Conservation (phyloP, 179 eudicot species). For the Amaranthus tricolor region DNA sequence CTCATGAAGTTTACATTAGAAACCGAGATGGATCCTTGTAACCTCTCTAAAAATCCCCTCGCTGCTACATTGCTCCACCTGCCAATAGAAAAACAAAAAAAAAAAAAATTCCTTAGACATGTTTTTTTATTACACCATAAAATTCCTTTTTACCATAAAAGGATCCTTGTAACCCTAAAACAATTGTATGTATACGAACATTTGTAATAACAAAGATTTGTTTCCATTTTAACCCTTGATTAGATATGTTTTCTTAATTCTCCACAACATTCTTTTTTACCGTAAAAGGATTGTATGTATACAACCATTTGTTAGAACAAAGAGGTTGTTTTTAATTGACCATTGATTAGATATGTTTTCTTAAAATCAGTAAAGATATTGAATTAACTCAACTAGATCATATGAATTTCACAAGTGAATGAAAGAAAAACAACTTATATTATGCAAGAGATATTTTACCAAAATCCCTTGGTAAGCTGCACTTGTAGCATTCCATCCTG, state of each 20-base stretch:
- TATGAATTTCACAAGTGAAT: no score
- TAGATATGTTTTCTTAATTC: no score
- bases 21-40: constrained; percentile 1
- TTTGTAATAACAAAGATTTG: no score
- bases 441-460: constrained; percentile 29
- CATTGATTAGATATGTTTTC: background rate
- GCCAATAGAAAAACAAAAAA: background rate
- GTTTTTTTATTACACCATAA: no score
- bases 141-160: no score
- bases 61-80: constrained; percentile 35
- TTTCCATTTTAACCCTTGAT: no score
- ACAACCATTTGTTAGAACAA: no score
- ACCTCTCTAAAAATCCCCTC: constrained; percentile 11
- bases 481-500: constrained; percentile 66
- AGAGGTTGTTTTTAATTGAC: no score
- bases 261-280: no score
- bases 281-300: no score
- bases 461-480: constrained; percentile 58
- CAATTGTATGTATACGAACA: no score
- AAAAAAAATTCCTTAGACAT: background rate
- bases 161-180: background rate
- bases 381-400: background rate
- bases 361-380: background rate
- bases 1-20: constrained; percentile 17
- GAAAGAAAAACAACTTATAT: no score